These are phyloP conservation scores for Tuber microsphaerosporum DNA, from an alignment of 495 filamentous ascomycete genomes.

Conservation along the genomic window DNA sequence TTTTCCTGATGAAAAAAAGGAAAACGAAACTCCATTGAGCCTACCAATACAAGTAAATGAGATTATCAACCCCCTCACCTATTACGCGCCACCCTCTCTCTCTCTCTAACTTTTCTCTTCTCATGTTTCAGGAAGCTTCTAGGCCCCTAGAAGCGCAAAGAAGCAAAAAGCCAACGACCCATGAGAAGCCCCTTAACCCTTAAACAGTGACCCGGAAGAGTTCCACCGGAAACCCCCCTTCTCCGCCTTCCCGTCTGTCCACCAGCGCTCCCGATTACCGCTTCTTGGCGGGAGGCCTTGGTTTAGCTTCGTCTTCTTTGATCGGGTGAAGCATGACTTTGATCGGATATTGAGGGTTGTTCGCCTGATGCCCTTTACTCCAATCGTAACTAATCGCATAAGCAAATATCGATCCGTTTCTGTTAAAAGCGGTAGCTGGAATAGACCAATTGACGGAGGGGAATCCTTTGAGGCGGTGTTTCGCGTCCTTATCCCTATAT, in stretches of 20 bases:
- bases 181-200: not conserved
- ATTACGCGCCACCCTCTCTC: not conserved
- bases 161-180: not conserved
- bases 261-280: slow-evolving; percentile 13
- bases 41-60: not conserved
- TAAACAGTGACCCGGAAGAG: not conserved
- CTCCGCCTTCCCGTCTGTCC: not conserved
- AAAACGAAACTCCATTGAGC: not conserved
- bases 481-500: slow-evolving; percentile 67
- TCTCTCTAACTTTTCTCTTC: not conserved
- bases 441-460: slow-evolving; percentile 77
- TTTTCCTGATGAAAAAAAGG: not conserved
- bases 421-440: slow-evolving; percentile 68
- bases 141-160: not conserved
- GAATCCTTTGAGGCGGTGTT: slow-evolving; percentile 83
- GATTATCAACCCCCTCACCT: not conserved
- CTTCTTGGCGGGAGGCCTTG: slow-evolving; percentile 51
- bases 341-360: slow-evolving; percentile 61
- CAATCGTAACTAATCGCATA: slow-evolving; percentile 93
- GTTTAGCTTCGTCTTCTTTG: slow-evolving; percentile 73
- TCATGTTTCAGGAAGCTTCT: not conserved
- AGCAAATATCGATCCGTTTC: slow-evolving; percentile 72
- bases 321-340: slow-evolving; percentile 86
- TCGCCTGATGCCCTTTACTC: slow-evolving; percentile 76
- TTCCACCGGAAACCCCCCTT: not conserved